Conservation (phyloP, 768 basidiomycete genomes). For the Auricularia sp. region DNA sequence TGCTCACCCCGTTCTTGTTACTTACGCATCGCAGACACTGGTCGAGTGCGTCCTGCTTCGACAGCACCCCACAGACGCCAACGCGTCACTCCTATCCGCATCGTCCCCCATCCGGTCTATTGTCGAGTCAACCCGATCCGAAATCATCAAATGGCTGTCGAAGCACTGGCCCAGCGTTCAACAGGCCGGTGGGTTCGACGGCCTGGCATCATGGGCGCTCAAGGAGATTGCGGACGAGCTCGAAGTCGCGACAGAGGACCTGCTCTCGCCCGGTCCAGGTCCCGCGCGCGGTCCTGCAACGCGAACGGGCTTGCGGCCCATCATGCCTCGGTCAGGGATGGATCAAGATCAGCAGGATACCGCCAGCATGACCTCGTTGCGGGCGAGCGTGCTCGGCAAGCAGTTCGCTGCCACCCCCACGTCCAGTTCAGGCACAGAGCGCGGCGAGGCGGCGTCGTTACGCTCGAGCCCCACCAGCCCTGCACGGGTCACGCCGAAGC, state of each 20-base stretch:
- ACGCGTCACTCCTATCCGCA: conserved; percentile 50
- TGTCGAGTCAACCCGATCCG: conserved; percentile 58
- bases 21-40: conserved; percentile 37
- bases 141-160: conserved; percentile 62
- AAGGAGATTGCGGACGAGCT: conserved; percentile 81
- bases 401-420: conserved; percentile 9
- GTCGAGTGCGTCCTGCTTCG: conserved; percentile 65
- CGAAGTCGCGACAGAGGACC: conserved; percentile 69
- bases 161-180: conserved; percentile 69
- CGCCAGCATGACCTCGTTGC: conserved; percentile 34
- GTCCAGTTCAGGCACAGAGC: background rate
- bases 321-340: conserved; percentile 10
- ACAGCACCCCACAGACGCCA: conserved; percentile 48
- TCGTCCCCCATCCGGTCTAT: conserved; percentile 62
- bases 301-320: conserved; percentile 18
- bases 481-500: background rate
- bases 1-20: background rate
- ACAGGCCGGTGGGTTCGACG: conserved; percentile 69
- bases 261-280: conserved; percentile 26
- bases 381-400: conserved; percentile 32
- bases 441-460: background rate
- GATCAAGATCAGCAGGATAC: conserved; percentile 29
- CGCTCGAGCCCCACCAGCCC: background rate
- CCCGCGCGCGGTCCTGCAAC: conserved; percentile 20
- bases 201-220: conserved; percentile 76